phyloP scores from a whole-genome alignment of 192 early-diverging fungal genomes.

The Chytriomyces sp. region DNA sequence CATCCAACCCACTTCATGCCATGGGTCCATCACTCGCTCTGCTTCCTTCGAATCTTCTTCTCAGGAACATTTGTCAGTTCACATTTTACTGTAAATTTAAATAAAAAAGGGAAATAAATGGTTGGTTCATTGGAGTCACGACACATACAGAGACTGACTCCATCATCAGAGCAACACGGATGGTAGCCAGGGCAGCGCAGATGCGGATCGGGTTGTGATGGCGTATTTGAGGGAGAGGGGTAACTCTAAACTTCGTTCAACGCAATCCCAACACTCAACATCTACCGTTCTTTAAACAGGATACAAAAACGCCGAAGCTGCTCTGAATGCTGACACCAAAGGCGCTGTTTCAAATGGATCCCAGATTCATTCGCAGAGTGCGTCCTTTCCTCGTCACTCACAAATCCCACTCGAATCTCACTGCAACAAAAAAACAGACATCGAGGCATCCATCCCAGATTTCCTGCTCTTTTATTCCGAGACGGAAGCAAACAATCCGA shows the following conservation, averaged over 20 bases:
- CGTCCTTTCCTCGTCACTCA: background rate
- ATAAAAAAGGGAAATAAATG: too few relatives aligned
- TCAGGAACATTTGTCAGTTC: too few relatives aligned
- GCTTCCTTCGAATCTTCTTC: too few relatives aligned
- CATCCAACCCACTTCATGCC: too few relatives aligned
- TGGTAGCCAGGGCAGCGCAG: background rate
- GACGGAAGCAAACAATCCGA: constrained; percentile 77
- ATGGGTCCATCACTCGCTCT: too few relatives aligned
- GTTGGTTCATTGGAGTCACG: too few relatives aligned
- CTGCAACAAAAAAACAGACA: constrained; percentile 6
- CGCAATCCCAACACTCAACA: background rate
- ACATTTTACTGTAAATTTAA: too few relatives aligned
- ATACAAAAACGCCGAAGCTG: constrained; percentile 20
- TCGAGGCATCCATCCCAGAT: constrained; percentile 65
- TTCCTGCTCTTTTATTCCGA: constrained; percentile 72
- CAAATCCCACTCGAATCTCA: background rate
- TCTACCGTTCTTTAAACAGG: constrained; percentile 3
- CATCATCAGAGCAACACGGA: too few relatives aligned
- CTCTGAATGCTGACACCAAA: background rate
- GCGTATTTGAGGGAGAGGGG: constrained; percentile 26
- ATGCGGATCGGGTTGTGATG: constrained; percentile 25
- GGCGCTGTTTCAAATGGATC: background rate
- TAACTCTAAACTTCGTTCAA: background rate
- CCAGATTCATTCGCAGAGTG: background rate
- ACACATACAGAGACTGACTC: too few relatives aligned